Base-by-base conservation (phyloP, 2,329 filamentous ascomycete species). In the Talaromyces sp. region DNA sequence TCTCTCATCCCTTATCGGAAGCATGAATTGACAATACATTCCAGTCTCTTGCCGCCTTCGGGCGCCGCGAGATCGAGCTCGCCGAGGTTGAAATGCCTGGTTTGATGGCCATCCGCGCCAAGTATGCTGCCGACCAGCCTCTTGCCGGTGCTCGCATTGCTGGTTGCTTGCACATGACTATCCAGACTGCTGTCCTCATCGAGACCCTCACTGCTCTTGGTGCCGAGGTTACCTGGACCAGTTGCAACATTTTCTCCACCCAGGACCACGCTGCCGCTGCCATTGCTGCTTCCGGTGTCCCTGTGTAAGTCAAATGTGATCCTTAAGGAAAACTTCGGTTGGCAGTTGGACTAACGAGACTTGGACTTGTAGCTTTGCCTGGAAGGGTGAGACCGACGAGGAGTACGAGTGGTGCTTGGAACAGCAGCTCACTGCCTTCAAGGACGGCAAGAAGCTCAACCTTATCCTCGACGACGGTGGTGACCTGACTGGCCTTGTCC, bases 361-460 rank as follows among this genome's bases (percentile, higher is more conserved):
- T 35, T 29, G 10, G 24, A 14, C 17, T 31, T 32, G 11, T 62
- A 81, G 80, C 72, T 89, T 89, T 74, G 86, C 86, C 71, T 89
- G 86, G 86, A 89, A 89, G 80, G 86, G 93, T 75, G 95, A 99
- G 90, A 96, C 93, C 71, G 95, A 99, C 82, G 95, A 98, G 83
- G 95, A 98, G 85, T 99, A 98, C 87, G 86, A 96, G 81, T 98
- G 95, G 95, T 99, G 95, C 82, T 84, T 98, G 75, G 93, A 98
- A 86, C 95, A 99, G 86, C 95, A 98, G 85, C 89, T 99, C 73
- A 79, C 84, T 67, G 89, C 95, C 77, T 99, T 99, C 90, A 96
- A 96, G 84, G 92, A 96, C 74, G 89, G 86, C 86, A 88, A 96
- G 86, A 88, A 88, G 80, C 89, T 99, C 73, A 99, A 99, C 89